phyloP scores from a whole-genome alignment of 2,329 filamentous ascomycete species.

The Aphanocladium album region DNA sequence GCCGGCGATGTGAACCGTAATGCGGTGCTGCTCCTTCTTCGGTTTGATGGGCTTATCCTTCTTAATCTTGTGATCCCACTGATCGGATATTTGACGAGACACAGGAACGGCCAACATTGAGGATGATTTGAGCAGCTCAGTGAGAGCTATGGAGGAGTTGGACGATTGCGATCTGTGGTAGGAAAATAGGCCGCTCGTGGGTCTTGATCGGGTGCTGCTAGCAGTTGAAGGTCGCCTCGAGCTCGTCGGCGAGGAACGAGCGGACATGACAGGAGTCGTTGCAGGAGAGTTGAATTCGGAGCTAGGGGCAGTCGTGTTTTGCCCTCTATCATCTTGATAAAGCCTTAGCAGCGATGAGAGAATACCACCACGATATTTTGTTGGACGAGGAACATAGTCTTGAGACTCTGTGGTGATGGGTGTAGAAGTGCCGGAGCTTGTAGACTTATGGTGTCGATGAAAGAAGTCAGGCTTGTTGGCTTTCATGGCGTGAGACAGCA shows the following conservation, averaged over 20 bases:
- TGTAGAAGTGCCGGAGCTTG: constrained; percentile 32
- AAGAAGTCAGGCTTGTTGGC: constrained; percentile 27
- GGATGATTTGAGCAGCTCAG: constrained; percentile 50
- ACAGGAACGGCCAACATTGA: constrained; percentile 47
- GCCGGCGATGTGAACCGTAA: constrained; percentile 56
- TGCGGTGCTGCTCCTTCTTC: constrained; percentile 37
- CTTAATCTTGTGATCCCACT: constrained; percentile 40
- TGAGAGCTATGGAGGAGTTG: constrained; percentile 41
- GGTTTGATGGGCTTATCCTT: constrained; percentile 29
- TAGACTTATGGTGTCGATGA: constrained; percentile 20
- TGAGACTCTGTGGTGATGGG: constrained; percentile 37
- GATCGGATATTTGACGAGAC: constrained; percentile 39
- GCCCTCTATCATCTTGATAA: constrained; percentile 47
- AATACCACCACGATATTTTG: constrained; percentile 67
- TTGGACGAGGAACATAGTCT: constrained; percentile 60
- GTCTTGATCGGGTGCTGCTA: constrained; percentile 28
- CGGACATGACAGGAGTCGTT: constrained; percentile 36
- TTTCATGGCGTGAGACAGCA: constrained; percentile 28
- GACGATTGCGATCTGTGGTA: constrained; percentile 36
- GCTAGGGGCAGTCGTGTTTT: constrained; percentile 26
- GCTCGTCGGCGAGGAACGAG: constrained; percentile 35
- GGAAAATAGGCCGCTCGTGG: constrained; percentile 36
- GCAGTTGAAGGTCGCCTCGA: constrained; percentile 36
- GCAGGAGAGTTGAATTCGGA: constrained; percentile 34
- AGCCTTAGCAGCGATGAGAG: constrained; percentile 68